These are phyloP conservation scores for Colletotrichum sp. DNA, from an alignment of 2,329 filamentous ascomycete species.

Conservation along the genomic window DNA sequence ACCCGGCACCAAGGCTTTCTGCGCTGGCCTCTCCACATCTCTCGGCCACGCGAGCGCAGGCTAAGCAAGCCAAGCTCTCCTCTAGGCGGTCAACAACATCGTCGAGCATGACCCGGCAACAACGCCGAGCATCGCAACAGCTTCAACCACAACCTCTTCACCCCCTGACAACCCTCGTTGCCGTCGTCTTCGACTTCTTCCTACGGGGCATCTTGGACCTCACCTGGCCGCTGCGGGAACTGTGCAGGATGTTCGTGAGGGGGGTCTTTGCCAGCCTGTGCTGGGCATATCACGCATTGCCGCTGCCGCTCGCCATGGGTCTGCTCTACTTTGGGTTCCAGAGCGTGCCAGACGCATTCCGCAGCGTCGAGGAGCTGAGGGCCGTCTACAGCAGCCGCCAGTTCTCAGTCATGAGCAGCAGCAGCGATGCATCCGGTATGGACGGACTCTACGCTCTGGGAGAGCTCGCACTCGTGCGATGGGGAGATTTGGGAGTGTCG, in stretches of 20 bases:
- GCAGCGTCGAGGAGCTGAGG: conserved; percentile 10
- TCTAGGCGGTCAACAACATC: background rate
- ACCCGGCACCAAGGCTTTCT: conserved; percentile 15
- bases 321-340: conserved; percentile 18
- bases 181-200: conserved; percentile 14
- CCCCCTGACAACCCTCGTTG: conserved; percentile 1
- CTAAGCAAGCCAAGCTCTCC: conserved; percentile 7
- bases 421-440: background rate
- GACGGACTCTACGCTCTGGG: conserved; percentile 15
- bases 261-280: conserved; percentile 6
- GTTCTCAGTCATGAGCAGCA: background rate
- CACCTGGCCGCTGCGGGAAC: conserved; percentile 11
- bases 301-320: conserved; percentile 11
- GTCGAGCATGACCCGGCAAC: conserved; percentile 4
- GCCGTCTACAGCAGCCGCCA: background rate
- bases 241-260: conserved; percentile 1
- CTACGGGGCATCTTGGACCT: conserved; percentile 11
- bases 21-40: conserved; percentile 8
- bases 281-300: conserved; percentile 15
- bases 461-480: conserved; percentile 14
- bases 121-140: background rate
- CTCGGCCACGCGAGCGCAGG: background rate
- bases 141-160: conserved; percentile 5
- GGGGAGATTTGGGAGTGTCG: conserved; percentile 13
- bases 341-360: conserved; percentile 6